Percentiles rank a stretch among this genome's conserved stretches.
phyloP scores from a whole-genome alignment of 352 stramenopile species.

The Aphanomyces stellatus region DNA sequence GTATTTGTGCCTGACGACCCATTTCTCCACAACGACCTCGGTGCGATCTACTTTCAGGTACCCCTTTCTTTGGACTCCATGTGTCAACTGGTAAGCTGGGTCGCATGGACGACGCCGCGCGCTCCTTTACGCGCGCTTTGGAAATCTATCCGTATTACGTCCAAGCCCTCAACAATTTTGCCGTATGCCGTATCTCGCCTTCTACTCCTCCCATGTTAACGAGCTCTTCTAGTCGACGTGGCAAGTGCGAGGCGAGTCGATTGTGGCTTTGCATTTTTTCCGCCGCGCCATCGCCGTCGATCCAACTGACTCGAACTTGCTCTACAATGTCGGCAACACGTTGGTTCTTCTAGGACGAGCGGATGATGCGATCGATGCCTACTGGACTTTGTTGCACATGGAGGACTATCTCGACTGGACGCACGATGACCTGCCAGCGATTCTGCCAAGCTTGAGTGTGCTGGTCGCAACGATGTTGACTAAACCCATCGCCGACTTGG shows the following conservation, averaged over 20 bases:
- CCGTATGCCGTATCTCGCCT: background rate
- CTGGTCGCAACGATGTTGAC: too few species aligned
- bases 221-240: background rate
- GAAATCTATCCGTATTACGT: background rate
- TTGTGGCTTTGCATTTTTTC: background rate
- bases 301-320: background rate
- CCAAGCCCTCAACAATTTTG: constrained; percentile 2
- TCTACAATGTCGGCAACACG: background rate
- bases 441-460: too few species aligned
- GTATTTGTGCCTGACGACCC: background rate
- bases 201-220: background rate
- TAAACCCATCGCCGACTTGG: too few species aligned
- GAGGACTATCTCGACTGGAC: background rate
- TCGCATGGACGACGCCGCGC: background rate
- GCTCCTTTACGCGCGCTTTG: background rate
- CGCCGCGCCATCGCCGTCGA: background rate
- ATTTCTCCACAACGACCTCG: background rate
- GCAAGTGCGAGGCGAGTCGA: background rate
- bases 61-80: background rate
- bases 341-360: background rate
- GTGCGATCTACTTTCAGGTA: background rate
- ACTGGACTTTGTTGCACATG: background rate
- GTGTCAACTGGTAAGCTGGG: background rate
- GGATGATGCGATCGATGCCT: background rate
- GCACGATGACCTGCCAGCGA: background rate